Evolutionary conservation across 2,329 filamentous ascomycete genomes (phyloP), one percentile per base, ranked within the genome.

Genomic region (Trichoderma sp.): DNA sequence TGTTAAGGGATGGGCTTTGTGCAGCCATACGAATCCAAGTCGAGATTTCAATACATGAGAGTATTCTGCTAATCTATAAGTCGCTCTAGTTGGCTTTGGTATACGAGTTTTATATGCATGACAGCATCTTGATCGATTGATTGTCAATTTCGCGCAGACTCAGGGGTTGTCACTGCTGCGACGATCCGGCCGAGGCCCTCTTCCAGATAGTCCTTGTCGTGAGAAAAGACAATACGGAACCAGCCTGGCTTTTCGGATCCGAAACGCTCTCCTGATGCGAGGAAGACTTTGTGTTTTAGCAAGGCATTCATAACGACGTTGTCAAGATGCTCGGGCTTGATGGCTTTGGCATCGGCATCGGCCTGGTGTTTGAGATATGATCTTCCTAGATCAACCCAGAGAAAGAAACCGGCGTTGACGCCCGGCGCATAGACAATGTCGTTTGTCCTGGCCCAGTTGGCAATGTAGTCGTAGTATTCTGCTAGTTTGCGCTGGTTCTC

Each of bases 351-450:
- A 16, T 46, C 13, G 6, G 63, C 68, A 46, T 75, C 72, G 1
- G 69, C 70, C 5, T 37, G 52, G 26, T 66, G 52, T 49, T 66
- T 61, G 21, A 56, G 68, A 34, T 77, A 81, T 11, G 71, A 74
- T 21, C 73, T 72, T 2, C 79, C 78, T 1, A 88, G 76, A 71
- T 87, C 78, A 2, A 84, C 76, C 84, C 85, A 88, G 1, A 88
- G 73, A 72, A 87, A 88, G 72, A 87, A 87, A 0, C 81, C 85
- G 0, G 85, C 85, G 69, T 86, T 86, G 5, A 77, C 79, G 0
- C 83, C 83, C 0, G 79, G 75, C 0, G 81, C 78, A 70, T 85
- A 86, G 16, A 79, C 74, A 24, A 87, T 82, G 1, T 75, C 74
- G 16, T 83, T 76, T 4, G 76, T 70, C 16, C 74, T 75, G 1